Conservation (phyloP, 2,329 filamentous ascomycete genomes). For the Verticillium zaregamsianum region DNA sequence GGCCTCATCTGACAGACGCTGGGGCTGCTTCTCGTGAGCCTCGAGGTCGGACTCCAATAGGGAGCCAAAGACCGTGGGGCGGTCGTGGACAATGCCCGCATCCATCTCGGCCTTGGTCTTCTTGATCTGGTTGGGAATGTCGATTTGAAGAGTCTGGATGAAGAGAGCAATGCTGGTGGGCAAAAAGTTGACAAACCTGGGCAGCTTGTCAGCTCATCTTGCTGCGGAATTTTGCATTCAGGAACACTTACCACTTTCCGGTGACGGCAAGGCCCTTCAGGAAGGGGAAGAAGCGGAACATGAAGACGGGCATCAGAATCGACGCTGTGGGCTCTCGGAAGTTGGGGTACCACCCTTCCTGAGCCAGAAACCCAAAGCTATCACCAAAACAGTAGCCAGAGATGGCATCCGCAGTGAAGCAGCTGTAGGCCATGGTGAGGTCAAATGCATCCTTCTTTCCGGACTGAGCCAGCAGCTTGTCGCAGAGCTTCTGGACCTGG, state of each 20-base stretch:
- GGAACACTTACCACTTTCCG: constrained; percentile 8
- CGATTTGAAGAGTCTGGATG: constrained; percentile 11
- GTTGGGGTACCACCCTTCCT: constrained; percentile 31
- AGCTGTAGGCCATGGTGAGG: constrained; percentile 30
- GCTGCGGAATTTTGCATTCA: neutral
- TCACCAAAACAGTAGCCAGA: constrained; percentile 33
- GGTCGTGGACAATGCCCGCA: constrained; percentile 14
- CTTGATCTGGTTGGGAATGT: constrained; percentile 10
- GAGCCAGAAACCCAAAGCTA: constrained; percentile 25
- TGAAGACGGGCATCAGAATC: constrained; percentile 14
- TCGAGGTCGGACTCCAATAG: constrained; percentile 18
- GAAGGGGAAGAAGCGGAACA: constrained; percentile 20
- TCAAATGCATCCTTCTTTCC: constrained; percentile 22
- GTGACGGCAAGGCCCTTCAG: constrained; percentile 11
- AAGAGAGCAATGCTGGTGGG: constrained; percentile 11
- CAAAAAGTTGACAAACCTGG: constrained; percentile 11
- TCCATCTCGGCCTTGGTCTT: constrained; percentile 12
- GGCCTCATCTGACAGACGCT: constrained; percentile 11
- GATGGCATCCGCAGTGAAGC: constrained; percentile 34
- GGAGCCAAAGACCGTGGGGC: constrained; percentile 21
- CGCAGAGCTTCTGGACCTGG: constrained; percentile 20
- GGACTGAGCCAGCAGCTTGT: constrained; percentile 22
- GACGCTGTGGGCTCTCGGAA: constrained; percentile 18
- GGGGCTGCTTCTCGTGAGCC: constrained; percentile 10
- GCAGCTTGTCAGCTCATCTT: neutral